These are phyloP conservation scores for Trypanosoma mega DNA, from an alignment of 208 protist genomes.

Conservation along the genomic window DNA sequence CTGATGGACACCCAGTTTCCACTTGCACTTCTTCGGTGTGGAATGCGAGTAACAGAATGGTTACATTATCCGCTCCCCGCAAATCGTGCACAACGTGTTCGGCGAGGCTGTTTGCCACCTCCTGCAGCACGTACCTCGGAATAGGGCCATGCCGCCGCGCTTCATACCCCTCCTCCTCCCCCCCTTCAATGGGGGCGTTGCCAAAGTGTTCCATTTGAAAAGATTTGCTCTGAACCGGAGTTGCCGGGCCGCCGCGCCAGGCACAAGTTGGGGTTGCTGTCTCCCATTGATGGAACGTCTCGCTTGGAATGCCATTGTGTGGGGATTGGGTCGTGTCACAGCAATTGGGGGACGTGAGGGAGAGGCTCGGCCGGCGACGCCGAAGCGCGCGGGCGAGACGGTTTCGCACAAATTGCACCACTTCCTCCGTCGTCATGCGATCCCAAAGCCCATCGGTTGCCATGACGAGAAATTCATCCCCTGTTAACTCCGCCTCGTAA, in stretches of 20 bases:
- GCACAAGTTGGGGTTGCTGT: no score
- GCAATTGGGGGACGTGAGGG: no score
- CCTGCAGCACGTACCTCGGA: constrained; percentile 12
- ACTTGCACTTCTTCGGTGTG: neutral
- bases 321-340: no score
- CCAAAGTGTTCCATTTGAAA: no score
- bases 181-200: constrained; percentile 1
- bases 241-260: no score
- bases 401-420: constrained; percentile 43
- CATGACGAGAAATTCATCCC: constrained; percentile 72
- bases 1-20: neutral
- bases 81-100: constrained; percentile 41
- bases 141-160: neutral
- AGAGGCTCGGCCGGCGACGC: no score
- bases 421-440: constrained; percentile 53
- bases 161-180: neutral
- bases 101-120: constrained; percentile 26
- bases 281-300: no score
- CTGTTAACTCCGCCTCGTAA: constrained; percentile 52
- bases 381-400: no score
- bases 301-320: no score
- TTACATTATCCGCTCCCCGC: constrained; percentile 52
- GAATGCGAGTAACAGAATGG: constrained; percentile 47
- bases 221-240: no score
- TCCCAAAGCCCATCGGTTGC: constrained; percentile 86